A percentile compares a stretch with the other conserved stretches of the same genome.
phyloP scores from a whole-genome alignment of 495 filamentous ascomycete species.

The Penicillium waksmanii region DNA sequence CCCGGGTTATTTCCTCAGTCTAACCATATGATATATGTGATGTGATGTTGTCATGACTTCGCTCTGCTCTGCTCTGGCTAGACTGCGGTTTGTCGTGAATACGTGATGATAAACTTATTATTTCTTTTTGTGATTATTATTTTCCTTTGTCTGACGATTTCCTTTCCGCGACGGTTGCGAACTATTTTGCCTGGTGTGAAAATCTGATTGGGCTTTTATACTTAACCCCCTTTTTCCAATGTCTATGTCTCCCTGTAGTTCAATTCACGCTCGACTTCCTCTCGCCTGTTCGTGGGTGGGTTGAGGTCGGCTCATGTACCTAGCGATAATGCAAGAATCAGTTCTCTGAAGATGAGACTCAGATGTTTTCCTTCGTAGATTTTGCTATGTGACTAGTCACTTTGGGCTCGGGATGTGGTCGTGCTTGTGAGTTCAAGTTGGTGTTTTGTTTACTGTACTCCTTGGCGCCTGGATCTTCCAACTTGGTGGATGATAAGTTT shows the following conservation, averaged over 20 bases:
- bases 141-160: conserved; percentile 33
- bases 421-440: too few relatives aligned
- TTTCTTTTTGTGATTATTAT: conserved; percentile 16
- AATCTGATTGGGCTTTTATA: conserved; percentile 15
- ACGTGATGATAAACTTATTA: conserved; percentile 11
- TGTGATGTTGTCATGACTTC: background rate
- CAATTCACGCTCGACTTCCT: background rate
- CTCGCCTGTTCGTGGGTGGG: too few relatives aligned
- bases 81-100: background rate
- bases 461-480: too few relatives aligned
- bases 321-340: too few relatives aligned
- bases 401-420: too few relatives aligned
- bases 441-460: too few relatives aligned
- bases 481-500: too few relatives aligned
- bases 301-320: too few relatives aligned
- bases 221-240: background rate
- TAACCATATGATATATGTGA: too few relatives aligned
- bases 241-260: background rate
- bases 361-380: too few relatives aligned
- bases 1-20: background rate
- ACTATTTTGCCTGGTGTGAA: conserved; percentile 18
- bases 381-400: too few relatives aligned
- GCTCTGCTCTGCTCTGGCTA: background rate
- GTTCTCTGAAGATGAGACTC: too few relatives aligned
- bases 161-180: conserved; percentile 18